Percentiles rank a stretch among this genome's conserved stretches.
These are phyloP conservation scores for Talaromyces sp. DNA, from an alignment of 2,329 filamentous ascomycete genomes.

Conservation along the genomic window DNA sequence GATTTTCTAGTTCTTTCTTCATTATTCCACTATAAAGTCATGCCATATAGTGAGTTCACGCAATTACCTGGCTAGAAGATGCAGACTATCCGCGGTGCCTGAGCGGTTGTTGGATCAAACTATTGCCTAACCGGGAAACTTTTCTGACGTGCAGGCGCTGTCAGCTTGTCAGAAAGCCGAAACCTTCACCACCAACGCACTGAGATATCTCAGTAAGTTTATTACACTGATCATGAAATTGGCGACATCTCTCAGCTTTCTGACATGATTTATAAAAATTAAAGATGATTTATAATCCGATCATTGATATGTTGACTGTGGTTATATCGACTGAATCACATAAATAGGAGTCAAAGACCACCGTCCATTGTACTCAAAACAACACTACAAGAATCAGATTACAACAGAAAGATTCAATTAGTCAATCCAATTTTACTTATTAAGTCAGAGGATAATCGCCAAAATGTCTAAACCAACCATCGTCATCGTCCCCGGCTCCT, in stretches of 20 bases:
- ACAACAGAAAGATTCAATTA: not conserved
- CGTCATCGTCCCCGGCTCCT: slow-evolving; percentile 10
- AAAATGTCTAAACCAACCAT: slow-evolving; percentile 13
- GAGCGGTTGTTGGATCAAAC: not conserved
- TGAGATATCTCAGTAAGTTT: not conserved
- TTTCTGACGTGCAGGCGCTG: slow-evolving; percentile 4
- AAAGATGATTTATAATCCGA: not conserved
- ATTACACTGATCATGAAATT: not conserved
- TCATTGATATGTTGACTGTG: not conserved
- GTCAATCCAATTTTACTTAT: not conserved
- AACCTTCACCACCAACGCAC: not conserved
- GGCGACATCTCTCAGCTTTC: not conserved
- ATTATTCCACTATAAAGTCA: not conserved
- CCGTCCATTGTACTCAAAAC: no score
- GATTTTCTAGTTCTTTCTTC: not conserved
- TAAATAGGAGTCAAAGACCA: not conserved
- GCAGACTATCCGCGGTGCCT: not conserved
- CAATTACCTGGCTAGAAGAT: no score
- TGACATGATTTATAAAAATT: not conserved
- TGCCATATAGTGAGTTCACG: no score
- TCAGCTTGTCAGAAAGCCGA: slow-evolving; percentile 8
- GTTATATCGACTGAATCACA: not conserved
- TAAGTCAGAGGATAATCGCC: not conserved
- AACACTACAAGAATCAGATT: not conserved
- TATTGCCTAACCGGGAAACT: slow-evolving; percentile 2